Percentiles rank a stretch among this genome's conserved stretches.
Evolutionary conservation across 768 basidiomycete species (phyloP).

Genomic region (Podaxis mareebaensis): DNA sequence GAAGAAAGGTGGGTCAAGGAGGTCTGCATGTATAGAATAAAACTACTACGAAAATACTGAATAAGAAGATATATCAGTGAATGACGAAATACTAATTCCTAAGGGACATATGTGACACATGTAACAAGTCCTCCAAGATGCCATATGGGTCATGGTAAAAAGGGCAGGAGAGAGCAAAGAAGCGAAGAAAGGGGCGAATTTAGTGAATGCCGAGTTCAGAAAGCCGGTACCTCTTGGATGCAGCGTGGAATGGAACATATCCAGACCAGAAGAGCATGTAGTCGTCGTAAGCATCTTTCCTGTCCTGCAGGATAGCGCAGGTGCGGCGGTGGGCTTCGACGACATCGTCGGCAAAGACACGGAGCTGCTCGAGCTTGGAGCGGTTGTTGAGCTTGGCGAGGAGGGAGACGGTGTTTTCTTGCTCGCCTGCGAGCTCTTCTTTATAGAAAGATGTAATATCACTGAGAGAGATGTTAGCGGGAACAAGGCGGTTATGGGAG

Average conservation of each 20-base stretch:
- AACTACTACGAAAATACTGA: not conserved
- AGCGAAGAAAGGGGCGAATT: not conserved
- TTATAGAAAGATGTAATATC: conserved; percentile 43
- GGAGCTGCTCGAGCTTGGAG: conserved; percentile 29
- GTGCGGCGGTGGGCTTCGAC: conserved; percentile 22
- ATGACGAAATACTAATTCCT: not conserved
- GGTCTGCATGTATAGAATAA: not conserved
- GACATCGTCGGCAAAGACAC: conserved; percentile 26
- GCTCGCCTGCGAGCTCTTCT: conserved; percentile 37
- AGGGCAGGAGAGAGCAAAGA: not conserved
- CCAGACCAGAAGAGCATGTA: conserved; percentile 17
- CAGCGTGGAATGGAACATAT: conserved; percentile 14
- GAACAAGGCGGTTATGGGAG: not conserved
- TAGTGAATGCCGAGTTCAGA: conserved; percentile 13
- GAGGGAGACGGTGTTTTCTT: conserved; percentile 35
- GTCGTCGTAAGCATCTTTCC: conserved; percentile 7
- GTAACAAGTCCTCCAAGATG: not conserved
- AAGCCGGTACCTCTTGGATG: conserved; percentile 16
- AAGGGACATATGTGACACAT: not conserved
- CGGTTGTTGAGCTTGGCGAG: conserved; percentile 25
- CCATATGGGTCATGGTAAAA: not conserved
- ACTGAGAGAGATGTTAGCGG: conserved; percentile 21
- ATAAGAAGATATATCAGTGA: not conserved
- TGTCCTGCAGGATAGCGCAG: conserved; percentile 6
- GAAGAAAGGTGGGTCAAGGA: not conserved